Conservation (phyloP, 2,329 filamentous ascomycete species). For the Sordariomycetes sp. region DNA sequence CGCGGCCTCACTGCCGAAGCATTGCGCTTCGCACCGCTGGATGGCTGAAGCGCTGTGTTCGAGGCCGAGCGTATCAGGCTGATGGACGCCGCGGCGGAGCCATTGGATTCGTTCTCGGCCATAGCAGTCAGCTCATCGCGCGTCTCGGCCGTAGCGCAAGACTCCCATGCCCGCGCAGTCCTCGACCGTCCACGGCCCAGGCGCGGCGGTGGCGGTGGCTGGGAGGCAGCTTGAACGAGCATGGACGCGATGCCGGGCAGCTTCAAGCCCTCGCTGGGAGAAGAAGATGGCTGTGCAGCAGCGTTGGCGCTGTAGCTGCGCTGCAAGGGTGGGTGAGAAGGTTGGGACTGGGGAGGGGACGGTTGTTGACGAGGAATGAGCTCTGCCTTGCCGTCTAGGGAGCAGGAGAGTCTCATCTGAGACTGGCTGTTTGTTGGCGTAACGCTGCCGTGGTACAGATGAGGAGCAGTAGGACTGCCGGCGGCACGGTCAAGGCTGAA, state of each 20-base stretch:
- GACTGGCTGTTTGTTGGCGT: constrained; percentile 22
- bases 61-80: constrained; percentile 59
- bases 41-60: constrained; percentile 35
- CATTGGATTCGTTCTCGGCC: constrained; percentile 70
- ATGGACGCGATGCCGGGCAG: constrained; percentile 47
- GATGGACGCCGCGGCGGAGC: constrained; percentile 74
- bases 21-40: constrained; percentile 53
- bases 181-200: constrained; percentile 61
- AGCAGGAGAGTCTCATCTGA: constrained; percentile 66
- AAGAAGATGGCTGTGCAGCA: constrained; percentile 13
- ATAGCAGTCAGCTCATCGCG: constrained; percentile 73
- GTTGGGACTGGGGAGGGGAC: constrained; percentile 55
- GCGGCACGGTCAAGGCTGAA: background rate
- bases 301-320: constrained; percentile 61
- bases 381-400: constrained; percentile 84
- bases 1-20: constrained; percentile 24
- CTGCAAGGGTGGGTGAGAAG: constrained; percentile 31
- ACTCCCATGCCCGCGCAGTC: constrained; percentile 85
- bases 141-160: constrained; percentile 73
- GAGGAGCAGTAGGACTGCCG: background rate
- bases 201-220: background rate
- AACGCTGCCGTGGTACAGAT: constrained; percentile 14
- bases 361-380: constrained; percentile 53
- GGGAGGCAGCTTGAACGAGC: constrained; percentile 30
- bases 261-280: constrained; percentile 23